phyloP scores from a whole-genome alignment of 768 basidiomycete species.

The Hygrophoropsis aurantiaca region DNA sequence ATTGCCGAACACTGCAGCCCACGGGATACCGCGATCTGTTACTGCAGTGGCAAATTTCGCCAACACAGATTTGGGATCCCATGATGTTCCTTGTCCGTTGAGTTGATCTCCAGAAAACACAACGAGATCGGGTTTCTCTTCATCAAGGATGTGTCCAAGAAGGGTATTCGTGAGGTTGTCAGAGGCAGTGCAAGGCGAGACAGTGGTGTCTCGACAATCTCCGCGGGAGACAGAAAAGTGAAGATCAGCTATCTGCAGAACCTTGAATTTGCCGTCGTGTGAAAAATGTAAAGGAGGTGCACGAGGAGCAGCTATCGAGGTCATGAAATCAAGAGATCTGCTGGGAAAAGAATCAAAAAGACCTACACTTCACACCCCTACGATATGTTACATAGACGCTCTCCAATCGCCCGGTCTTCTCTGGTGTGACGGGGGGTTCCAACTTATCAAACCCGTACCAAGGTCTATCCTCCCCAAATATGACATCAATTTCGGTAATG shows the following conservation, averaged over 20 bases:
- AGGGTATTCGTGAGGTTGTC: slow-evolving; percentile 81
- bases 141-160: slow-evolving; percentile 66
- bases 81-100: slow-evolving; percentile 87
- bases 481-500: slow-evolving; percentile 89
- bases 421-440: slow-evolving; percentile 54
- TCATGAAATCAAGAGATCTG: slow-evolving; percentile 7
- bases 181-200: slow-evolving; percentile 53
- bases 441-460: slow-evolving; percentile 87
- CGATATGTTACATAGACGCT: slow-evolving; percentile 68
- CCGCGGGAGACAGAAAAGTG: slow-evolving; percentile 87
- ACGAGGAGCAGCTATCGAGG: slow-evolving; percentile 55
- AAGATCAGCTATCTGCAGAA: slow-evolving; percentile 89
- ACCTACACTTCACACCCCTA: slow-evolving; percentile 71
- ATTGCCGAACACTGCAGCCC: slow-evolving; percentile 93
- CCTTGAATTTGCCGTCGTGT: slow-evolving; percentile 79
- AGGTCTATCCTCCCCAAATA: slow-evolving; percentile 80
- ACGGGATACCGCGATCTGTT: slow-evolving; percentile 75
- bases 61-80: slow-evolving; percentile 85
- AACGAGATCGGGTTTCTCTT: slow-evolving; percentile 86
- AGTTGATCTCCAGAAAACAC: slow-evolving; percentile 94
- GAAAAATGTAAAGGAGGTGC: slow-evolving; percentile 85
- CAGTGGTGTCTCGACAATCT: slow-evolving; percentile 67
- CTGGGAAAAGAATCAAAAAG: neutral
- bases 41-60: slow-evolving; percentile 85
- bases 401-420: slow-evolving; percentile 39